A percentile compares a stretch with the other conserved stretches of the same genome.
Conservation (phyloP, 2,329 filamentous ascomycete genomes). For the Cladophialophora exuberans region DNA sequence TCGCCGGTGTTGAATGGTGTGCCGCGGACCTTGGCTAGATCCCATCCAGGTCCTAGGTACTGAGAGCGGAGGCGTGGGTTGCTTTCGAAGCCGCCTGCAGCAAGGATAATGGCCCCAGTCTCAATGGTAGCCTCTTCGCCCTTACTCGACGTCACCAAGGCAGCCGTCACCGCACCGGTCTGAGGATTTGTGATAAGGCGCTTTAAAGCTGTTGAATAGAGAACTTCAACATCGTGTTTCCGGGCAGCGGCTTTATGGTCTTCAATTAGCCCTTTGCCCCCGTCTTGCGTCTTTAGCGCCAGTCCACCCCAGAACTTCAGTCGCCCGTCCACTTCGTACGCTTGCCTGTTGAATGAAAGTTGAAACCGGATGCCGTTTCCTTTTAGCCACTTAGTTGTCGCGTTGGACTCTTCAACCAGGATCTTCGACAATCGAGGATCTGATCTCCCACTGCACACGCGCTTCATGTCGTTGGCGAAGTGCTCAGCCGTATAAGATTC, state of each 20-base stretch:
- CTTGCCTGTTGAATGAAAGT: conserved; percentile 67
- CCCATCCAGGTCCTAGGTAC: conserved; percentile 64
- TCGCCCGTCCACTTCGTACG: conserved; percentile 64
- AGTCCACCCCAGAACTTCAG: conserved; percentile 71
- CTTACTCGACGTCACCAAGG: conserved; percentile 14
- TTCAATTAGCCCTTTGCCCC: conserved; percentile 62
- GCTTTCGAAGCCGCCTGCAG: conserved; percentile 67
- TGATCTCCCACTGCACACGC: conserved; percentile 59
- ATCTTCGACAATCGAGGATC: conserved; percentile 53
- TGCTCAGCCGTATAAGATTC: conserved; percentile 58
- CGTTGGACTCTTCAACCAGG: conserved; percentile 57
- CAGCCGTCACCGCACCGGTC: conserved; percentile 32
- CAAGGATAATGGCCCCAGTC: conserved; percentile 53
- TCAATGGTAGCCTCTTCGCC: conserved; percentile 33
- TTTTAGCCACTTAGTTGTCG: conserved; percentile 59
- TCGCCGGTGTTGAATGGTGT: conserved; percentile 69
- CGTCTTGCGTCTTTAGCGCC: conserved; percentile 61
- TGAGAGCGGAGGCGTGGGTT: conserved; percentile 60
- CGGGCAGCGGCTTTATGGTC: conserved; percentile 49
- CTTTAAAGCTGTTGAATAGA: conserved; percentile 52
- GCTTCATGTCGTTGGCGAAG: conserved; percentile 60
- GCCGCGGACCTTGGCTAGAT: conserved; percentile 63
- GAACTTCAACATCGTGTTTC: conserved; percentile 48
- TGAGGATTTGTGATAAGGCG: conserved; percentile 41
- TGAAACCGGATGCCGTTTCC: conserved; percentile 60